These are phyloP conservation scores for Borealophlyctis nickersoniae DNA, from an alignment of 192 early-diverging fungal genomes.

Conservation along the genomic window DNA sequence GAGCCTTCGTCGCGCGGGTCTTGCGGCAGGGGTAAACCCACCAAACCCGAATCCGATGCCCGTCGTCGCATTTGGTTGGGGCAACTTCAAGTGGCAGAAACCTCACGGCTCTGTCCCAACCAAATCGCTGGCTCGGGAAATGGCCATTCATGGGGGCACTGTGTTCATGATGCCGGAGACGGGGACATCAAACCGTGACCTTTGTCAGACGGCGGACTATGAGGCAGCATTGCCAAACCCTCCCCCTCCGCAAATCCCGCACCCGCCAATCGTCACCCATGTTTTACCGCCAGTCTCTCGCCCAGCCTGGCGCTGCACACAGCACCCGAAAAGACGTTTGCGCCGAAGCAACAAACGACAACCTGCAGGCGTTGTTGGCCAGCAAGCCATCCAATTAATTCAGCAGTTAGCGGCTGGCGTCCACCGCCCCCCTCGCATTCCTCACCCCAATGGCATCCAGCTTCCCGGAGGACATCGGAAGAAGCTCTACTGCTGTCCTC, in stretches of 20 bases:
- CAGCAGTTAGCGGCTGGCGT: too few relatives aligned
- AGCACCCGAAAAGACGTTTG: not conserved
- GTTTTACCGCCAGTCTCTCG: too few relatives aligned
- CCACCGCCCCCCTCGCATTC: too few relatives aligned
- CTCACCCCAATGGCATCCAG: too few relatives aligned
- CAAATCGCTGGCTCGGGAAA: not conserved
- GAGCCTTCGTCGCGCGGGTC: too few relatives aligned
- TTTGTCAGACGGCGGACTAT: not conserved
- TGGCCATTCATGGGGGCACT: not conserved
- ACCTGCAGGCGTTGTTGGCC: not conserved
- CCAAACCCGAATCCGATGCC: not conserved
- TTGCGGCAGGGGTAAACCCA: not conserved
- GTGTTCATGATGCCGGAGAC: not conserved
- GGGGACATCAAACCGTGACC: not conserved
- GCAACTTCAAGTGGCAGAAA: constrained; percentile 3
- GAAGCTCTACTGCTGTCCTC: too few relatives aligned
- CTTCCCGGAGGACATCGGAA: too few relatives aligned
- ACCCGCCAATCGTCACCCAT: too few relatives aligned
- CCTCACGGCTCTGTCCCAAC: constrained; percentile 5
- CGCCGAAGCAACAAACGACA: not conserved
- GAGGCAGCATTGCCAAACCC: too few relatives aligned
- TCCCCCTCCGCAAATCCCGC: too few relatives aligned
- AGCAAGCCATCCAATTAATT: too few relatives aligned
- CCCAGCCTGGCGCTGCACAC: not conserved
- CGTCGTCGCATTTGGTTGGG: not conserved